Base-by-base conservation (phyloP, 768 basidiomycete species). In the Infundibulicybe gibba region DNA sequence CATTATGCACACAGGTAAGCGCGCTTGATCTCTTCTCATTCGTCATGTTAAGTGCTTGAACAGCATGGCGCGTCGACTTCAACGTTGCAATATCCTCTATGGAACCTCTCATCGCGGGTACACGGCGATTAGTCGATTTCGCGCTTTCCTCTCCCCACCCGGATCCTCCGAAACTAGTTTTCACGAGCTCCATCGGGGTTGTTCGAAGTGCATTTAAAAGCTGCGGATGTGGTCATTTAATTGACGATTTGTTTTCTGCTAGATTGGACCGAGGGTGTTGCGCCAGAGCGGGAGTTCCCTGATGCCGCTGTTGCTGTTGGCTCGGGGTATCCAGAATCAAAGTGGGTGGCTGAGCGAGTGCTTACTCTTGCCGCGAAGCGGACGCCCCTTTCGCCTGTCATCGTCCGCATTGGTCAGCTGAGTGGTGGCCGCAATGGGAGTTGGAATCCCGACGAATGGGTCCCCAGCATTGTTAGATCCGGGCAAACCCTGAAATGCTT, bases 61-160 rank as follows among this genome's bases (percentile, higher is more conserved):
- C 38, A 55, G 75, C 74, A 2, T 77, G 76, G 76, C 64, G 57
- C 17, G 55, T 77, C n/a, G 68, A 78, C 38, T 76, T 77, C 54
- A 78, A 75, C 47, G 25, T 70, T 17, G 49, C 65, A 0, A 53
- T 78, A 3, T 61, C 66, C 3, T 71, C 76, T 1, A 73, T 76
- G 35, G 75, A 76, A 41, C 61, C 69, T 3, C 67, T 60, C 47
- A 59, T 78, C 20, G 57, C 59, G 13, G 70, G 69, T 13, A 67
- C 69, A 2, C 67, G 72, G 4, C 68, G 71, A 35, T 54, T 69
- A 15, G 55, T 67, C 20, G 43, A 55, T 43, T 50, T 66, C 52
- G 50, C 56, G 2, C 62, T 66, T 0, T 53, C 52, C 4, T 68
- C 66, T 31, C 50, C 38, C 9, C 54, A 49, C 33, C 34, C 51